Percentiles rank a stretch among this genome's conserved stretches.
These are phyloP conservation scores for Plasmodium coatneyi DNA, from an alignment of 169 alveolate genomes.

Conservation along the genomic window DNA sequence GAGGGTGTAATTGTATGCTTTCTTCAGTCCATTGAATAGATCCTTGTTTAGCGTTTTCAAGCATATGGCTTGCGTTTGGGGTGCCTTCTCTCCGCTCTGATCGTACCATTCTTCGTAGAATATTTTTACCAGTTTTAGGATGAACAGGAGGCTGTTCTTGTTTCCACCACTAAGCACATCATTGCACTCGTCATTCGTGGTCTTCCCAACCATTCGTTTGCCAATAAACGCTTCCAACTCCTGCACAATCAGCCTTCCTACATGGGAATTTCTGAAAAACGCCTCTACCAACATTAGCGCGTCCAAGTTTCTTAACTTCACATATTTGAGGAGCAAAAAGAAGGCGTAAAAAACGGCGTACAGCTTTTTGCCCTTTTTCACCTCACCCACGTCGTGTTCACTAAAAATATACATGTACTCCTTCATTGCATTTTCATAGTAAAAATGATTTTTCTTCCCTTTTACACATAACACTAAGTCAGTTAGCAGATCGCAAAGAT, in stretches of 20 bases:
- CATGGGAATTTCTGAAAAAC: conserved; percentile 48
- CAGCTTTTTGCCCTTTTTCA: neutral
- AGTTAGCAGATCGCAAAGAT: neutral
- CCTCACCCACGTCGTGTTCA: conserved; percentile 1
- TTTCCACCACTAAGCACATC: neutral
- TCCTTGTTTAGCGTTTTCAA: conserved; percentile 64
- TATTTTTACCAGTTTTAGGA: conserved; percentile 57
- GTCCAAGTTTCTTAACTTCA: conserved; percentile 46
- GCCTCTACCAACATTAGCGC: conserved; percentile 13
- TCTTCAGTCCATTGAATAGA: conserved; percentile 43
- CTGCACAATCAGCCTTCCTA: conserved; percentile 16
- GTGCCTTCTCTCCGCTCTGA: conserved; percentile 1
- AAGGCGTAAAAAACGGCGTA: conserved; percentile 15
- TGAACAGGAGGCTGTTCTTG: conserved; percentile 11
- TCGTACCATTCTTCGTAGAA: conserved; percentile 72
- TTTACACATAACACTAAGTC: conserved; percentile 1
- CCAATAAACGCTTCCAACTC: conserved; percentile 32
- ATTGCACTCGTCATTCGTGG: neutral
- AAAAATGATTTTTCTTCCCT: neutral
- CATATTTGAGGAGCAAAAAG: conserved; percentile 46
- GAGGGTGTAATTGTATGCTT: conserved; percentile 34
- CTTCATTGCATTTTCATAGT: conserved; percentile 41
- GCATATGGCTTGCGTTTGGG: conserved; percentile 29
- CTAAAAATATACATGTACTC: conserved; percentile 23
- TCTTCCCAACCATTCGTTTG: conserved; percentile 3